Evolutionary conservation across 2,329 filamentous ascomycete genomes (phyloP), one percentile per base, ranked within the genome.

Genomic region (Bertia moriformis): DNA sequence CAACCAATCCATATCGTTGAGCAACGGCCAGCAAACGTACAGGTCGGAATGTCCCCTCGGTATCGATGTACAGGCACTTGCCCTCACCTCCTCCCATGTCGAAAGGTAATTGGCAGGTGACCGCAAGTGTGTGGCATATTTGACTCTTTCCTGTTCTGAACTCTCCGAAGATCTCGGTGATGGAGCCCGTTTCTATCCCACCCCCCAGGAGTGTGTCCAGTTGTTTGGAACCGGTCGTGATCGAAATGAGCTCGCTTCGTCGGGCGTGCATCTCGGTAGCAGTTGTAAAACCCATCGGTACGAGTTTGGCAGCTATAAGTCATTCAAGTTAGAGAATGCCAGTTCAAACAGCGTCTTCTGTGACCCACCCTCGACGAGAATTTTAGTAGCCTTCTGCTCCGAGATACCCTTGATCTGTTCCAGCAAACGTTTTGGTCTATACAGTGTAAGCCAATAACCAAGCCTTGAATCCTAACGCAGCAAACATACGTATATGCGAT

Each of bases 21-120:
- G 91, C 93, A 4, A 96, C 91, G 5, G 88, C 83, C 3, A 98
- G 70, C 14, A 94, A 67, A 40, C 91, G 81, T 2, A 96, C 87
- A 0, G 91, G 93, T 46, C 88, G 77, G 56, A 98, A 98, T 1
- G 91, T 98, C 43, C 91, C 93, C 58, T 98, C 91, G 0, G 91
- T 98, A 51, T 98, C 91, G 47, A 98, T 98, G 53, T 98, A 98
- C 38, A 98, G 69, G 53, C 93, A 98, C 57, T 98, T 98, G 37
- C 91, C 91, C 61, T 98, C 91, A 19, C 93, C 91, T 41, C 91
- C 91, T 39, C 91, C 93, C 89, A 96, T 96, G 54, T 98, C 91
- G 55, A 98, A 96, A 1, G 91, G 91, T 33, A 98, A 60, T 59
- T 98, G 91, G 55, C 93, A 98, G 37, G 91, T 98, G 19, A 98